Conservation (phyloP, 2,329 filamentous ascomycete species). For the Fusarium sp. region DNA sequence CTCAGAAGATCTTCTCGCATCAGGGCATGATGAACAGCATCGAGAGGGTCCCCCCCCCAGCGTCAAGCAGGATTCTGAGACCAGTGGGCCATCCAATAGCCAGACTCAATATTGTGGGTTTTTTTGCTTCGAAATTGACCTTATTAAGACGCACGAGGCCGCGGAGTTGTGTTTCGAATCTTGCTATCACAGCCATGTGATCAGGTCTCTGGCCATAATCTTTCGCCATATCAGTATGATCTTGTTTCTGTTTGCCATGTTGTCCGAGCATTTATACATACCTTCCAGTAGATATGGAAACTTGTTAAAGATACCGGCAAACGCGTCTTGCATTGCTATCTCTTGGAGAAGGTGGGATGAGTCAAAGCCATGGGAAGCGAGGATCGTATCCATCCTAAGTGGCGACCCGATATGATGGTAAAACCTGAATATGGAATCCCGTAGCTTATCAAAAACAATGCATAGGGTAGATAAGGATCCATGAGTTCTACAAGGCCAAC, state of each 20-base stretch:
- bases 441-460: too few relatives aligned
- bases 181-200: background rate
- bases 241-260: too few relatives aligned
- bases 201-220: background rate
- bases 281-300: background rate
- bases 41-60: background rate
- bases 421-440: too few relatives aligned
- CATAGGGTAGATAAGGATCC: background rate
- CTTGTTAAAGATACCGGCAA: background rate
- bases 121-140: background rate
- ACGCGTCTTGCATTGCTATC: fast-evolving
- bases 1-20: background rate
- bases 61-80: background rate
- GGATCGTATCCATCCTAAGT: background rate
- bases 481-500: background rate
- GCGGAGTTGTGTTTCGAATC: background rate
- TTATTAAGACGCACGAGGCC: background rate
- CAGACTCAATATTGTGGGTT: background rate
- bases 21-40: background rate
- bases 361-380: background rate
- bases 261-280: background rate
- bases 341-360: background rate
- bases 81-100: slow-evolving; percentile 7
- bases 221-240: background rate
- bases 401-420: background rate